phyloP scores from a whole-genome alignment of 2,329 filamentous ascomycete species.

The Fusarium guadeloupense region DNA sequence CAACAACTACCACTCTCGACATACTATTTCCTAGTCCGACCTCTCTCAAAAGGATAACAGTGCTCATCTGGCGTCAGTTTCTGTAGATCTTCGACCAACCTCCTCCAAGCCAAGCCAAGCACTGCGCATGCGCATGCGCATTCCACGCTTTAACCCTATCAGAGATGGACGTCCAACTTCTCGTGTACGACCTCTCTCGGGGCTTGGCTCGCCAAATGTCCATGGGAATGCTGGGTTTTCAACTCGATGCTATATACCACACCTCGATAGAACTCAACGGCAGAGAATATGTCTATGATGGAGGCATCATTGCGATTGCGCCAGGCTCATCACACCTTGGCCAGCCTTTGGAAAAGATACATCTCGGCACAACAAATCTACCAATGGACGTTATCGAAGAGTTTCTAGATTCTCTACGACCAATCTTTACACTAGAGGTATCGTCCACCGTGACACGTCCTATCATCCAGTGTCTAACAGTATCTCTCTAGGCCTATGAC shows the following conservation, averaged over 20 bases:
- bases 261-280: slow-evolving; percentile 86
- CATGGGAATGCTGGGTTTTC: slow-evolving; percentile 61
- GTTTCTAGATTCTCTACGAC: slow-evolving; percentile 83
- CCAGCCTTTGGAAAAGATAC: slow-evolving; percentile 77
- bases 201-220: slow-evolving; percentile 66
- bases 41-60: background rate
- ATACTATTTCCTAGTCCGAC: background rate
- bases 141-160: background rate
- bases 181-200: slow-evolving; percentile 81
- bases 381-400: slow-evolving; percentile 85
- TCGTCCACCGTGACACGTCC: background rate
- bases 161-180: slow-evolving; percentile 77
- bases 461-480: background rate
- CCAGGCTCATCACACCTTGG: slow-evolving; percentile 90
- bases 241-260: slow-evolving; percentile 93
- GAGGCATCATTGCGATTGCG: slow-evolving; percentile 81
- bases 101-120: background rate
- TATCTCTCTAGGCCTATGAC: slow-evolving; percentile 76
- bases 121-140: no score
- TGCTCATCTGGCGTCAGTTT: background rate
- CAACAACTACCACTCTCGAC: background rate
- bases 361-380: slow-evolving; percentile 79
- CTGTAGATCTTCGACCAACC: background rate
- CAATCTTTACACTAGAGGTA: slow-evolving; percentile 84
- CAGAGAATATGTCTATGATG: slow-evolving; percentile 91